Percentiles rank a stretch among this genome's conserved stretches.
Evolutionary conservation across 2,329 filamentous ascomycete genomes (phyloP).

Genomic region (Knufia petricola): DNA sequence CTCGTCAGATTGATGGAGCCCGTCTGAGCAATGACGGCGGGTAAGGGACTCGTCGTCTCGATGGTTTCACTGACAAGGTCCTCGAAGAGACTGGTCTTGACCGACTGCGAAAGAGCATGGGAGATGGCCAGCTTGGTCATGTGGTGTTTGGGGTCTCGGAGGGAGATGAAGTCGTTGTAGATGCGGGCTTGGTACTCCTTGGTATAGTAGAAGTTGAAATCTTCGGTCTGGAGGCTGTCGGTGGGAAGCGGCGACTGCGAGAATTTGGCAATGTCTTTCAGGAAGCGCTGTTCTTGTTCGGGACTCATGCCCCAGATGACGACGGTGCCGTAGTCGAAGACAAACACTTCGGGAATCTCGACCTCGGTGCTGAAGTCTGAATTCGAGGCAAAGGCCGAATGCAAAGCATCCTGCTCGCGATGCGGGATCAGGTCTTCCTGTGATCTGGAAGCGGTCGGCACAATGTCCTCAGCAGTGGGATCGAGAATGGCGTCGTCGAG

Average conservation of each 20-base stretch:
- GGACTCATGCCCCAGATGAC: constrained; percentile 97
- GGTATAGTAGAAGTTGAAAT: constrained; percentile 99
- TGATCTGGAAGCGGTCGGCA: constrained; percentile 13
- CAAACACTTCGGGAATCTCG: constrained; percentile 86
- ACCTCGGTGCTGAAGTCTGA: constrained; percentile 74
- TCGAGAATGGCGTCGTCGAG: constrained; percentile 13
- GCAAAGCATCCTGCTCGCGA: constrained; percentile 25
- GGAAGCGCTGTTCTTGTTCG: constrained; percentile 78
- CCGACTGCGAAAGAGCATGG: constrained; percentile 87
- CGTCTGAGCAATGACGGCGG: constrained; percentile 81
- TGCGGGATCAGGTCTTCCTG: constrained; percentile 22
- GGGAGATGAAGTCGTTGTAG: constrained; percentile 97
- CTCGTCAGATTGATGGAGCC: constrained; percentile 84
- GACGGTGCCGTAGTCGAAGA: constrained; percentile 95
- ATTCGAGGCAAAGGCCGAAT: constrained; percentile 26
- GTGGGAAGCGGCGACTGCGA: constrained; percentile 79
- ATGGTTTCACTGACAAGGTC: constrained; percentile 91
- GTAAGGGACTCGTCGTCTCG: constrained; percentile 84
- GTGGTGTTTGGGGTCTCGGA: constrained; percentile 89
- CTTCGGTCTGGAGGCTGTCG: constrained; percentile 88
- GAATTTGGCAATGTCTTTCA: constrained; percentile 91
- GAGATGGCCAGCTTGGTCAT: constrained; percentile 98
- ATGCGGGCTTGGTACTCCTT: constrained; percentile 95
- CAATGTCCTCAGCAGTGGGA: constrained; percentile 8
- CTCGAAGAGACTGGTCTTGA: constrained; percentile 96